Conservation (phyloP, 2,329 filamentous ascomycete species). For the Alternaria solani region DNA sequence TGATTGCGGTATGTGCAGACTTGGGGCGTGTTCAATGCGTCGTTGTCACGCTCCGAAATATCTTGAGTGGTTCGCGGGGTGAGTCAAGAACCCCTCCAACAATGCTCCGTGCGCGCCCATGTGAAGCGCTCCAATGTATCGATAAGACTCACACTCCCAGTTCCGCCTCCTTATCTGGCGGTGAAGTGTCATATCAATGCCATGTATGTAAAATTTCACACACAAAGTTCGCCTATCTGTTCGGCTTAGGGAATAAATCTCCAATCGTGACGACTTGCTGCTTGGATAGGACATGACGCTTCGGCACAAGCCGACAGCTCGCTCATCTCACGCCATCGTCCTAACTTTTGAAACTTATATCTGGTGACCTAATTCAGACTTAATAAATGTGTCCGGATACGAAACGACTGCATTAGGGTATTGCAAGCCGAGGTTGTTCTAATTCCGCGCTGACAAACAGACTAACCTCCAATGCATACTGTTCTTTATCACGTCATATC, state of each 20-base stretch:
- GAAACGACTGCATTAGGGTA: background rate
- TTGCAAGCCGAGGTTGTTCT: constrained; percentile 7
- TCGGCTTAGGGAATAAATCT: background rate
- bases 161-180: constrained; percentile 22
- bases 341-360: background rate
- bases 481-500: background rate
- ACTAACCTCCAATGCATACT: background rate
- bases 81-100: constrained; percentile 32
- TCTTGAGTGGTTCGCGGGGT: constrained; percentile 29
- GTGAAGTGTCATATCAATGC: constrained; percentile 7
- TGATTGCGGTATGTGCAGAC: constrained; percentile 42
- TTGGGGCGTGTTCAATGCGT: constrained; percentile 26
- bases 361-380: background rate
- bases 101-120: constrained; percentile 18
- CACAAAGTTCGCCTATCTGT: background rate
- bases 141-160: constrained; percentile 20
- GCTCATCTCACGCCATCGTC: background rate
- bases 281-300: background rate
- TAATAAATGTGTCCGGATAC: background rate
- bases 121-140: constrained; percentile 28
- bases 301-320: background rate
- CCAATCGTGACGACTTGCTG: background rate
- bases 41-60: constrained; percentile 36
- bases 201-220: background rate
- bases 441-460: constrained; percentile 47